Base-by-base conservation (phyloP, 2,329 filamentous ascomycete genomes). In the Tothia fuscella region DNA sequence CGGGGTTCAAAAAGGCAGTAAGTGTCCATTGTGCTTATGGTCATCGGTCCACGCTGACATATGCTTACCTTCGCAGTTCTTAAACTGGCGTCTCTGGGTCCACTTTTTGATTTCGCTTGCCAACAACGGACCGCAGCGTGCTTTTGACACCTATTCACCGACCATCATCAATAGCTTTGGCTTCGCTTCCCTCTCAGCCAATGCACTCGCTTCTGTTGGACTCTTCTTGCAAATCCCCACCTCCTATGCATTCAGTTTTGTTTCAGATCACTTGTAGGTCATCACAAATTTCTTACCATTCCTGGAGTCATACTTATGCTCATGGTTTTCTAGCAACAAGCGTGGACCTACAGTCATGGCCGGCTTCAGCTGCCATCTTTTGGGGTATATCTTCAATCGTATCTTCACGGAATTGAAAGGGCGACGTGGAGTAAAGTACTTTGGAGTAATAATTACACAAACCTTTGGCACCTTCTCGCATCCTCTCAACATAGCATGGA, bases 401-500 rank as follows among this genome's bases (percentile, higher is more conserved):
- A 60, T 59, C 48, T 73, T 74, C 49, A 71, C 69, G 0, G 63
- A 67, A 43, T 49, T 68, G 16, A 51, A 50, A 14, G 53, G 54
- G 10, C 38, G 38, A 26, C 60, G 60, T 6, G 64, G 66, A 3
- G 59, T 66, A 1, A 58, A 62, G 3, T 73, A 72, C 53, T 73
- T 74, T 46, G 70, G 69, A 22, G 69, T 74, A 2, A 64, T 74
- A 17, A 73, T 68, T 67, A 74, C 69, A 0, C 70, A 74, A 49
- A 65, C 60, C 0, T 73, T 74, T 44, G 69, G 67, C 16, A 72
- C 68, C 3, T 72, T 72, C 44, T 66, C 67, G 2, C 70, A 74
- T 42, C 70, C 70, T 0, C 61, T 78, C 17, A 77, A 78, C 50
- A 73, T 77, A 38, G 67, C 72, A 1, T 78, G 73, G 72, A 62